Evolutionary conservation across 1,139 yeast species (phyloP), one percentile per base, ranked within the genome.

Genomic region (Pichia kudriavzevii): DNA sequence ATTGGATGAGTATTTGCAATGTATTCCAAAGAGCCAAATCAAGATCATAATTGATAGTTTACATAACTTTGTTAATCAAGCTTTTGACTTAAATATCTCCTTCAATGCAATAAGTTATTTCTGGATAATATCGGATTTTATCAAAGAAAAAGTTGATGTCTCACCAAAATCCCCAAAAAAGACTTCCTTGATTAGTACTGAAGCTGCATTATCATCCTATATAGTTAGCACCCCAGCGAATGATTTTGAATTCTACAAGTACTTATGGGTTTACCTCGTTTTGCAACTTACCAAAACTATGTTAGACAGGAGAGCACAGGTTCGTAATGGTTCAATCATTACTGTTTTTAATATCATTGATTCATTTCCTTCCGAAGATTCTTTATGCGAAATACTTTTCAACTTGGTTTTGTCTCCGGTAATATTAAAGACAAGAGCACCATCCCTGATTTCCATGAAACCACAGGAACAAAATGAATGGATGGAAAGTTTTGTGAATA

Each of bases 41-140:
- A 71, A 69, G 41, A 64, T 68, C 6, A 67, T 87, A 22, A 75
- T 85, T 40, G 85, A 83, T 45, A 76, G 88, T 1, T 64, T 88
- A 28, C 72, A 69, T 45, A 70, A 75, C 43, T 91, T 85, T 56
- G 79, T 85, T 30, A 59, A 67, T 10, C 97, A 91, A 50, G 59
- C 58, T 2, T 66, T 63, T 42, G 95, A 87, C 47, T 59, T 88
- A 47, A 91, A 91, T 53, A 82, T 85, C 23, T 83, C 95, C 0
- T 87, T 88, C 53, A 83, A 94, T 35, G 78, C 95, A 0, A 82
- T 87, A 7, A 83, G 95, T 49, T 83, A 85, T 48, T 88, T 85
- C 52, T 91, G 97, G 97, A 58, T 81, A 22, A 73, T 88, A 7
- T 81, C 95, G 46, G 97, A 88, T 52, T 75, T 79, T 38, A 61